phyloP scores from a whole-genome alignment of 2,329 filamentous ascomycete genomes.

The Colletotrichum shisoi region DNA sequence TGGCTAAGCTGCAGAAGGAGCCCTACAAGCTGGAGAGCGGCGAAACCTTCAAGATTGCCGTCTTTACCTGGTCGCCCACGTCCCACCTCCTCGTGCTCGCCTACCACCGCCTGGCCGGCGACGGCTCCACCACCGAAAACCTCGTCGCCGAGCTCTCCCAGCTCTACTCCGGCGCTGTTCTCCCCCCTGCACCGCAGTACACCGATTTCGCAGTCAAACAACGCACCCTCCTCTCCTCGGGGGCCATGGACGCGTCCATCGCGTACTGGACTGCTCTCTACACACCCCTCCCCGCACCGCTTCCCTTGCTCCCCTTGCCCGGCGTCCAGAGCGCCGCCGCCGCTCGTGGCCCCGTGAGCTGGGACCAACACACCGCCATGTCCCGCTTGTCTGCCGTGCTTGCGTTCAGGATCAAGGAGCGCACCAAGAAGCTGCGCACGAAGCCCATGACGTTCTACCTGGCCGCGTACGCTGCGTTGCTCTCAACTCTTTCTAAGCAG shows the following conservation, averaged over 20 bases:
- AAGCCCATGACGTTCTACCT: conserved; percentile 57
- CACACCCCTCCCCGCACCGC: not conserved
- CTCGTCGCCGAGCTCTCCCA: conserved; percentile 6
- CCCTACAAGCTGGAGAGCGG: not conserved
- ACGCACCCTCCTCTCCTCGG: conserved; percentile 42
- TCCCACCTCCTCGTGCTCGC: conserved; percentile 15
- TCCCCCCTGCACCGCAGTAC: conserved; percentile 42
- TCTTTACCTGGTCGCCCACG: conserved; percentile 8
- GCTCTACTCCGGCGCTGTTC: not conserved
- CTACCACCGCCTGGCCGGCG: conserved; percentile 22
- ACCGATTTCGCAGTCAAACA: conserved; percentile 50
- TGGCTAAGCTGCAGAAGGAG: not conserved
- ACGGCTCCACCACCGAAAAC: conserved; percentile 22
- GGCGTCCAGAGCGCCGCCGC: not conserved
- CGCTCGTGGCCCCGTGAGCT: not conserved
- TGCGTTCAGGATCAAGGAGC: conserved; percentile 9
- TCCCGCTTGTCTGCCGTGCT: conserved; percentile 5
- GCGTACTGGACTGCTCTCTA: conserved; percentile 39
- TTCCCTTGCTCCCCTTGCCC: not conserved
- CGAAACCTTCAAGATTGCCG: conserved; percentile 16
- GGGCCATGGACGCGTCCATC: conserved; percentile 41
- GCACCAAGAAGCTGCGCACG: not conserved
- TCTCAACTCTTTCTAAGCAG: not conserved
- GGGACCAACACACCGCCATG: conserved; percentile 11
- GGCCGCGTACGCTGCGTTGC: conserved; percentile 45